Percentiles rank a stretch among this genome's conserved stretches.
Evolutionary conservation across 495 filamentous ascomycete species (phyloP).

Genomic region (Hypoxylon crocopeplum): DNA sequence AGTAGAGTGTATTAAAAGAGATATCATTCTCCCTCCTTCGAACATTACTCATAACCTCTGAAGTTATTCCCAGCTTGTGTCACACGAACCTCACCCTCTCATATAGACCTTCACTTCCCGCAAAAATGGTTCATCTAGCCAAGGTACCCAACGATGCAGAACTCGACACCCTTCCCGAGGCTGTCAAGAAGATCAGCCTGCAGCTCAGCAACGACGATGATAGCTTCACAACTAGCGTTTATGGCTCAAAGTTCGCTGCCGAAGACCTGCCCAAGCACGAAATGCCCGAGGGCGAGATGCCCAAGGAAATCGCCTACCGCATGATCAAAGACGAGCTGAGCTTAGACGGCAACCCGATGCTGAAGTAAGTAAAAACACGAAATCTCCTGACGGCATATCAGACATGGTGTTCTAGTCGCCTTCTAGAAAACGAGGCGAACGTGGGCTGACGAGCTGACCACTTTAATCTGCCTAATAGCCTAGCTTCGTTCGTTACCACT

Average conservation of each 20-base stretch:
- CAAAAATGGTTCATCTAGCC: constrained; percentile 73
- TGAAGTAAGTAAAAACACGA: constrained; percentile 65
- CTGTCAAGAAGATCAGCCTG: constrained; percentile 55
- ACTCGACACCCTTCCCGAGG: constrained; percentile 46
- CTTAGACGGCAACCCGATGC: constrained; percentile 86
- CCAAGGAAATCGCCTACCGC: constrained; percentile 85
- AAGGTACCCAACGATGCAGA: constrained; percentile 60
- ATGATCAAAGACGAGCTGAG: constrained; percentile 96
- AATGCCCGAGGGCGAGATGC: constrained; percentile 93
- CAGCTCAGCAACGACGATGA: constrained; percentile 62
- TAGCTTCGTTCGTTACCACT: constrained; percentile 84
- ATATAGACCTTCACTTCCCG: constrained; percentile 11
- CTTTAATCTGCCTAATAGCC: constrained; percentile 46
- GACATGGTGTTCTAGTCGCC: not conserved
- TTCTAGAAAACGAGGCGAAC: constrained; percentile 12
- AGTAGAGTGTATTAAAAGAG: constrained; percentile 19
- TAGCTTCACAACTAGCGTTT: constrained; percentile 76
- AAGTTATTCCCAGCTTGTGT: constrained; percentile 2
- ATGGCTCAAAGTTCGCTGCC: constrained; percentile 81
- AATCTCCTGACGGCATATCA: constrained; percentile 16
- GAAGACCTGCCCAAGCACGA: constrained; percentile 78
- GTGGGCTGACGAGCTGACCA: constrained; percentile 30
- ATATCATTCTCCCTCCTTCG: not conserved
- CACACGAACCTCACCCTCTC: not conserved
- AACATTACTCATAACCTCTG: not conserved